A percentile compares a stretch with the other conserved stretches of the same genome.
Evolutionary conservation across 2,329 filamentous ascomycete genomes (phyloP).

Genomic region (Helminthosporium solani): DNA sequence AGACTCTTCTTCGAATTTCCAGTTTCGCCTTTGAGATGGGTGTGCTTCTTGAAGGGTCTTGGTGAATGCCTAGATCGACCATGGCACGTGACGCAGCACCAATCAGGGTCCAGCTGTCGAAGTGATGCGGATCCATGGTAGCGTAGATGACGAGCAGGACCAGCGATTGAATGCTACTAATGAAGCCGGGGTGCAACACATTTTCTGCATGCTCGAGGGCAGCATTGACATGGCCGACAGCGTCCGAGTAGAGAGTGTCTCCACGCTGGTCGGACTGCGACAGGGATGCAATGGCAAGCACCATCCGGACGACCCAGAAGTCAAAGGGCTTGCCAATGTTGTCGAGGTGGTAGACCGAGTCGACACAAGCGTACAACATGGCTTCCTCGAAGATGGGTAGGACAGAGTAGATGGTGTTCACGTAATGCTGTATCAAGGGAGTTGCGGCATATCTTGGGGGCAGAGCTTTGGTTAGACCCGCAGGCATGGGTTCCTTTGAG

Average conservation of each 20-base stretch:
- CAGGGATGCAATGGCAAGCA: conserved; percentile 77
- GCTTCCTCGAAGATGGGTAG: conserved; percentile 83
- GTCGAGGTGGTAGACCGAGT: conserved; percentile 75
- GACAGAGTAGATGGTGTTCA: conserved; percentile 76
- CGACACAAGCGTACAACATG: conserved; percentile 72
- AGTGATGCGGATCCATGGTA: conserved; percentile 84
- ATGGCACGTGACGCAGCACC: conserved; percentile 86
- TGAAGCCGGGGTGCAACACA: conserved; percentile 81
- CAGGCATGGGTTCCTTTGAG: conserved; percentile 69
- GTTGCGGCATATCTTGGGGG: conserved; percentile 70
- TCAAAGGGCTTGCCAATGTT: conserved; percentile 66
- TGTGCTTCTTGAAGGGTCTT: conserved; percentile 76
- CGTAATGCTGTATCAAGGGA: conserved; percentile 76
- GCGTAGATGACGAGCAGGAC: conserved; percentile 85
- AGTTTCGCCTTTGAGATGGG: conserved; percentile 67
- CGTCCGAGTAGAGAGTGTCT: conserved; percentile 63
- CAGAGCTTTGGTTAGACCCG: conserved; percentile 59
- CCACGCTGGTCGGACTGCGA: conserved; percentile 68
- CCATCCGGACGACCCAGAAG: conserved; percentile 85
- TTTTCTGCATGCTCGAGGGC: conserved; percentile 78
- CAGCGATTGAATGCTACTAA: conserved; percentile 82
- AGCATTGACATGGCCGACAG: conserved; percentile 60
- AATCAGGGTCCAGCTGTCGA: conserved; percentile 91
- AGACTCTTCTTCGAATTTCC: conserved; percentile 78
- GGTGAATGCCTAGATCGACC: conserved; percentile 88